phyloP scores from a whole-genome alignment of 768 basidiomycete species.

The Peribolospora baueri region DNA sequence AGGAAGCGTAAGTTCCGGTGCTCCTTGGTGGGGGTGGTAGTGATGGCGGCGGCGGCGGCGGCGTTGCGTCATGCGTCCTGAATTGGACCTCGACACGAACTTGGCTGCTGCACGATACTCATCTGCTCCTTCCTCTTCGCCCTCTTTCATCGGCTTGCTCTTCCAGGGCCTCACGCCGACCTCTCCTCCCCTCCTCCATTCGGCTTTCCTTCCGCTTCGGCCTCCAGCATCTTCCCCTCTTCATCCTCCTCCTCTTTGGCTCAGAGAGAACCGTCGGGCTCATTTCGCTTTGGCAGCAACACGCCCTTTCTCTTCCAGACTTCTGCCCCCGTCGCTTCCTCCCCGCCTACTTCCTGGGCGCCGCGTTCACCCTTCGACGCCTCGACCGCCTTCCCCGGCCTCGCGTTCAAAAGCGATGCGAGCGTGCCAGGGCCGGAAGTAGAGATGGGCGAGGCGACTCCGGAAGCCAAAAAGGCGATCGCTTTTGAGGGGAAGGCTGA shows the following conservation, averaged over 20 bases:
- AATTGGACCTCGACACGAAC: background rate
- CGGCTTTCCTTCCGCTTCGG: background rate
- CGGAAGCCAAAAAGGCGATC: background rate
- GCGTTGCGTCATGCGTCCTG: background rate
- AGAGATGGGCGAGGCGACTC: background rate
- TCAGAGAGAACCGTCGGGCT: too few relatives aligned
- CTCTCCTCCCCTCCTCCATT: background rate
- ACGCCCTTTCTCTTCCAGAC: slow-evolving; percentile 2
- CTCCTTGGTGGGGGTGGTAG: background rate
- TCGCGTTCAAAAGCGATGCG: background rate
- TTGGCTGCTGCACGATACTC: background rate
- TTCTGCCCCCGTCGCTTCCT: background rate
- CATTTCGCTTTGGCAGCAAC: background rate
- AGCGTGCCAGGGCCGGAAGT: background rate
- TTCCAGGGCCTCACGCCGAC: background rate
- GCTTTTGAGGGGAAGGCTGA: background rate
- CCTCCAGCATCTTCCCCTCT: background rate
- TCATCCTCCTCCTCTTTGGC: background rate
- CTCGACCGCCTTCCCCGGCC: background rate
- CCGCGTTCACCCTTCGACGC: background rate
- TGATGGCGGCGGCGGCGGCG: background rate
- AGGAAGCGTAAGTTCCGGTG: slow-evolving; percentile 3
- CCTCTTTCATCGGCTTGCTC: background rate
- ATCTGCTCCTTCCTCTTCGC: too few relatives aligned
- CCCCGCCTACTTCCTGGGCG: background rate